These are phyloP conservation scores for Glycine soja DNA, from an alignment of 306 rosid genomes.

Conservation along the genomic window DNA sequence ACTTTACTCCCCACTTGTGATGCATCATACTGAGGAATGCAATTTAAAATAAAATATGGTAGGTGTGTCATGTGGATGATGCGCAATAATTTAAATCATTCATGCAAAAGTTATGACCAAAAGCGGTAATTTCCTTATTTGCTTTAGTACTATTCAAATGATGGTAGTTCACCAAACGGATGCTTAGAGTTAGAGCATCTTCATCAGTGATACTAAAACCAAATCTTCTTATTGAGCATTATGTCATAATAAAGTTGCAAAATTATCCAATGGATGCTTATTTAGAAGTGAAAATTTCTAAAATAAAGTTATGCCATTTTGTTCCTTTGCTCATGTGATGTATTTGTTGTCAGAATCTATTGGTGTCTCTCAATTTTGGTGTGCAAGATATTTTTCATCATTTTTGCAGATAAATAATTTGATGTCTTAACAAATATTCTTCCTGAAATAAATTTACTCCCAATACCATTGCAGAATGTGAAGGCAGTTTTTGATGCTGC, in stretches of 20 bases:
- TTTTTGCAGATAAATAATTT: constrained; percentile 1
- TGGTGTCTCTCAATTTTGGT: constrained; percentile 30
- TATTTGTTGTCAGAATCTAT: neutral
- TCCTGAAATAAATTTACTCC: constrained; percentile 2
- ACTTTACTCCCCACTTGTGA: constrained; percentile 4
- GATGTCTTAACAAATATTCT: neutral
- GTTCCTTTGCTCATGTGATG: neutral
- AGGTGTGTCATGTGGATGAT: neutral
- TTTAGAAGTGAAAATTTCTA: no score
- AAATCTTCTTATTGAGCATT: neutral
- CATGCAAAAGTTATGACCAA: neutral
- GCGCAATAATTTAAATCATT: neutral
- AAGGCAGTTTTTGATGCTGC: constrained; percentile 93
- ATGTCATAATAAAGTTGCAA: no score
- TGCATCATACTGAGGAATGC: constrained; percentile 5
- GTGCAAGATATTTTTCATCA: constrained; percentile 19
- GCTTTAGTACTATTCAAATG: neutral
- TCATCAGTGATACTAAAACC: neutral
- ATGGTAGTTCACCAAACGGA: neutral
- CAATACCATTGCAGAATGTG: constrained; percentile 68
- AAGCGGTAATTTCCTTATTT: neutral
- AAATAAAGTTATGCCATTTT: neutral
- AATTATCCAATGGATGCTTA: no score
- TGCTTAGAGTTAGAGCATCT: neutral
- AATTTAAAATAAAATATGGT: constrained; percentile 12